Evolutionary conservation across 1,284 basidiomycete species (phyloP).

Genomic region (Malassezia furfur): DNA sequence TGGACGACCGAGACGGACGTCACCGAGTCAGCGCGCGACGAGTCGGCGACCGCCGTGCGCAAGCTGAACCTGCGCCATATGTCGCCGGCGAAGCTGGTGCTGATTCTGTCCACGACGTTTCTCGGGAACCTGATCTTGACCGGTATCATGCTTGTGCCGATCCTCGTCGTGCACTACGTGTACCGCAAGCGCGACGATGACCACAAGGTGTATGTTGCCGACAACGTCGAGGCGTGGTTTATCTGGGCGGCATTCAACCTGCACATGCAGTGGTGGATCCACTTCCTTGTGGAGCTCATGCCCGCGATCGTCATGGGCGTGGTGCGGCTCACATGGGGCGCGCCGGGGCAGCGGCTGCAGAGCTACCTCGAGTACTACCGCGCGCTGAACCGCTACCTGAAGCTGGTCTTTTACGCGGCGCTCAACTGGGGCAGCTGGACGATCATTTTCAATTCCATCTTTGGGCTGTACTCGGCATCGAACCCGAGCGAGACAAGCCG

Average conservation of each 20-base stretch:
- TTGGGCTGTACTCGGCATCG: constrained; percentile 24
- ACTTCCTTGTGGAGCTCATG: constrained; percentile 38
- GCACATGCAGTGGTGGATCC: constrained; percentile 41
- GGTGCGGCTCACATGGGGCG: constrained; percentile 35
- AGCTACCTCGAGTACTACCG: constrained; percentile 36
- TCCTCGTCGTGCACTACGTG: constrained; percentile 35
- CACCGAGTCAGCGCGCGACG: constrained; percentile 19
- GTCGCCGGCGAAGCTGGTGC: constrained; percentile 29
- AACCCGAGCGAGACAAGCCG: constrained; percentile 21
- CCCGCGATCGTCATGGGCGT: constrained; percentile 26
- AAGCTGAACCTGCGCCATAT: constrained; percentile 21
- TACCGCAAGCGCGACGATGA: constrained; percentile 26
- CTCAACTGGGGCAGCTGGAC: constrained; percentile 42
- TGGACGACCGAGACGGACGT: constrained; percentile 42
- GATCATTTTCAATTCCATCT: constrained; percentile 41
- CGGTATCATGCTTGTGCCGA: constrained; percentile 27
- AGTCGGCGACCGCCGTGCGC: constrained; percentile 23
- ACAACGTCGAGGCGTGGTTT: constrained; percentile 43
- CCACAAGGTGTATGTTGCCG: constrained; percentile 31
- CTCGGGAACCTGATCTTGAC: constrained; percentile 40
- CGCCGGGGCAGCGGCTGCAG: constrained; percentile 28
- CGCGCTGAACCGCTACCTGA: constrained; percentile 38
- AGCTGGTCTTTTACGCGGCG: constrained; percentile 37
- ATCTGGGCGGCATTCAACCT: constrained; percentile 46
- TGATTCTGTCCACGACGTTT: constrained; percentile 35